Conservation (phyloP, 164 flowering plant species). For the Stephania cephalantha region DNA sequence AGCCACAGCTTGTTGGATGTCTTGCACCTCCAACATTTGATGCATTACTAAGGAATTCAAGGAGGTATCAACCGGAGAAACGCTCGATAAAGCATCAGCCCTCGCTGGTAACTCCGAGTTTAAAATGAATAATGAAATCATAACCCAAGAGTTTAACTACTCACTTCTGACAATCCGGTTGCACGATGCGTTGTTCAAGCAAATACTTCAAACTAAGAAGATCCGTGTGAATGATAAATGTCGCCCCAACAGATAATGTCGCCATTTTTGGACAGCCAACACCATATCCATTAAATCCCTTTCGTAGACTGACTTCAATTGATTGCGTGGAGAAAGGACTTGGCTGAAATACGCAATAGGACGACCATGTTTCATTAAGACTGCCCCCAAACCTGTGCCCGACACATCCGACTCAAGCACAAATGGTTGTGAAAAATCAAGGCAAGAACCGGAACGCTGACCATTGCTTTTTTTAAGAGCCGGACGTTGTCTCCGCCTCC, state of each 20-base stretch:
- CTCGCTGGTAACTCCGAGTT: too few species aligned
- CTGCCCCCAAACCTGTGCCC: not conserved
- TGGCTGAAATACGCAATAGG: not conserved
- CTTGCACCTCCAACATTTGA: not conserved
- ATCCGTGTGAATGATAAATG: not conserved
- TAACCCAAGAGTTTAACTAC: too few species aligned
- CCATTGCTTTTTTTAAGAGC: not conserved
- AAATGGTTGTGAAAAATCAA: not conserved
- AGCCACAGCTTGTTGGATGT: not conserved
- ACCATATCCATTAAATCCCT: not conserved
- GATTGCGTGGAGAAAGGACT: not conserved
- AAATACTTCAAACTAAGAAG: too few species aligned
- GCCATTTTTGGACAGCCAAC: not conserved
- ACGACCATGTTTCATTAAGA: not conserved
- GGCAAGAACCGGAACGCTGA: not conserved
- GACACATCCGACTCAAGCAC: not conserved
- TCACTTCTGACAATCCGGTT: too few species aligned
- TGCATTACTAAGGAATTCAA: too few species aligned
- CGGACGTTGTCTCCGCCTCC: not conserved
- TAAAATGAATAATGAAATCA: too few species aligned
- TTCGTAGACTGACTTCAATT: not conserved
- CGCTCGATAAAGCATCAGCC: too few species aligned
- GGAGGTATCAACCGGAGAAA: too few species aligned
- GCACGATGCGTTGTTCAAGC: too few species aligned
- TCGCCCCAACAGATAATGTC: not conserved